Percentiles rank a stretch among this genome's conserved stretches.
These are phyloP conservation scores for Russula brevipes DNA, from an alignment of 768 basidiomycete species.

Conservation along the genomic window DNA sequence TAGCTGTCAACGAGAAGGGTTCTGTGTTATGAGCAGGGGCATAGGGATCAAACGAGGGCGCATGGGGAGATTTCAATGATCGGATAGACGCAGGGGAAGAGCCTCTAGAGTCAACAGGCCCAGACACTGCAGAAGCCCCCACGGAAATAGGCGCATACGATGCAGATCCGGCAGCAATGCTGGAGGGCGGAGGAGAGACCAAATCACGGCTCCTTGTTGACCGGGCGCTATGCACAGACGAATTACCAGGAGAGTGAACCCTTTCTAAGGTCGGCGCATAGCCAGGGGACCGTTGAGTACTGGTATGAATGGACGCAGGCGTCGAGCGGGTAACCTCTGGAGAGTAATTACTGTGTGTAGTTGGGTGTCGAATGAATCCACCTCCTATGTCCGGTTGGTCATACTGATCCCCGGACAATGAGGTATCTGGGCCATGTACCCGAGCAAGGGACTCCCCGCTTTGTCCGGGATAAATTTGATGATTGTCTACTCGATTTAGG, in stretches of 20 bases:
- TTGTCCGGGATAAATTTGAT: not conserved
- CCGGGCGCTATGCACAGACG: constrained; percentile 16
- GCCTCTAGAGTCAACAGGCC: constrained; percentile 16
- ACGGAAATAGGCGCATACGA: constrained; percentile 26
- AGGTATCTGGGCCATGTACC: not conserved
- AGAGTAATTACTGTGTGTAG: not conserved
- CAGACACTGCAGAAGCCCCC: constrained; percentile 25
- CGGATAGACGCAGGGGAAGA: constrained; percentile 25
- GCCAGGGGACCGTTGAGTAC: not conserved
- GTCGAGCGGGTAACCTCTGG: constrained; percentile 4
- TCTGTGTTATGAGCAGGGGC: constrained; percentile 15
- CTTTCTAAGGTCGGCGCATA: constrained; percentile 9
- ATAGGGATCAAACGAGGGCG: constrained; percentile 25
- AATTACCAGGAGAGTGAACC: constrained; percentile 16
- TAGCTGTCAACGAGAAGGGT: not conserved
- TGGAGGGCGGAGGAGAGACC: constrained; percentile 15
- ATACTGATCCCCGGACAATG: not conserved
- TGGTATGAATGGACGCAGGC: not conserved
- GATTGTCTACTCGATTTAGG: not conserved
- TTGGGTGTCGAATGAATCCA: not conserved
- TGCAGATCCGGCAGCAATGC: constrained; percentile 18
- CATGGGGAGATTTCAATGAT: constrained; percentile 20
- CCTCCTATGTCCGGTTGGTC: not conserved
- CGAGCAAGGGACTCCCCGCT: not conserved
- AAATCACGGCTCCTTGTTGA: constrained; percentile 14